These are phyloP conservation scores for Aureobasidium melanogenum DNA, from an alignment of 2,329 filamentous ascomycete genomes.

Conservation along the genomic window DNA sequence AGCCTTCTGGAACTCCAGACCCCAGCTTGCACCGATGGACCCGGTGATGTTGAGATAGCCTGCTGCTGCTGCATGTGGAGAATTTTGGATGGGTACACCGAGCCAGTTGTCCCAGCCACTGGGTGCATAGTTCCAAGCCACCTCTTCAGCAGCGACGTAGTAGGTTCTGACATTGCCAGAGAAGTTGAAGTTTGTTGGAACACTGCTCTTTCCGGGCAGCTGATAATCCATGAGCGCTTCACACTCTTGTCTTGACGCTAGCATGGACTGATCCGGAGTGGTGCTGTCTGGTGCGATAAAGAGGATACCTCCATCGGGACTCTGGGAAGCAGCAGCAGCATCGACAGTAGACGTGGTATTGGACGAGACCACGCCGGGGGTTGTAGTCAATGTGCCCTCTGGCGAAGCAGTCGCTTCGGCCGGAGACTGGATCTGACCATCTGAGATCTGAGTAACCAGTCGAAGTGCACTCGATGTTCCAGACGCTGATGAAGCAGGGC, in stretches of 20 bases:
- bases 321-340: background rate
- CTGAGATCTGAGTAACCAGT: background rate
- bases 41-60: constrained; percentile 17
- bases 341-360: background rate
- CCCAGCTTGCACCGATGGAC: constrained; percentile 14
- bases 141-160: constrained; percentile 21
- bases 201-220: constrained; percentile 13
- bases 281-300: background rate
- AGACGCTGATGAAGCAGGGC: background rate
- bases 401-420: background rate
- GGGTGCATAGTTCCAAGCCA: constrained; percentile 21
- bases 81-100: constrained; percentile 13
- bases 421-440: background rate
- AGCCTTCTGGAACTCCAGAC: constrained; percentile 23
- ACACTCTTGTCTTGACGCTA: background rate
- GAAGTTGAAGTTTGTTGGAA: constrained; percentile 17
- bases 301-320: constrained; percentile 1
- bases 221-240: constrained; percentile 12
- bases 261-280: background rate
- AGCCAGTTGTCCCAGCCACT: constrained; percentile 23
- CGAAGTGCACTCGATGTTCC: background rate
- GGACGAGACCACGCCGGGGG: background rate
- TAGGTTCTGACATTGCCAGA: constrained; percentile 20
- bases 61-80: constrained; percentile 2
- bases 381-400: background rate